phyloP scores from a whole-genome alignment of 2,329 filamentous ascomycete species.

The Rhinocladiella similis region DNA sequence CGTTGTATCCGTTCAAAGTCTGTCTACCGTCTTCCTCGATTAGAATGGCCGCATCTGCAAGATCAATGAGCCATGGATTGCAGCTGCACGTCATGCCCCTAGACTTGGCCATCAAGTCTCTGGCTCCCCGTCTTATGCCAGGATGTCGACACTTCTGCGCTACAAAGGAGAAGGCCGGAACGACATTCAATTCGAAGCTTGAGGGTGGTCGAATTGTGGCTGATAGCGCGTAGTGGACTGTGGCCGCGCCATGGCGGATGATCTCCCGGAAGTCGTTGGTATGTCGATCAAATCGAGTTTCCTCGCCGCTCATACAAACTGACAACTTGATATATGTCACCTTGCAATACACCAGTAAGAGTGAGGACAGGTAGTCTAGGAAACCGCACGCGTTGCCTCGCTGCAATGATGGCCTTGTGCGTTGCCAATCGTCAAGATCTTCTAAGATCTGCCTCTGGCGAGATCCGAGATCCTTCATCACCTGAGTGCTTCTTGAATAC shows the following conservation, averaged over 20 bases:
- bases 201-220: background rate
- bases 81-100: background rate
- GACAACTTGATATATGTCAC: background rate
- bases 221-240: background rate
- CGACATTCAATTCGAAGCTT: background rate
- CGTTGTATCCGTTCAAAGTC: background rate
- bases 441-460: background rate
- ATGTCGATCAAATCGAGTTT: background rate
- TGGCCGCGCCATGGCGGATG: background rate
- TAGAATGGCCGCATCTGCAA: background rate
- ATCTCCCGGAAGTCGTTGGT: background rate
- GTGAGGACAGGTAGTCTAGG: background rate
- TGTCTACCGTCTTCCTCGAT: background rate
- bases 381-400: no score
- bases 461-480: background rate
- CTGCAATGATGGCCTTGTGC: no score
- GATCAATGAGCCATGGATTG: background rate
- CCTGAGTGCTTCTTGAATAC: background rate
- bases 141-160: background rate
- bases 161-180: background rate
- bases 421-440: background rate
- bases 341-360: background rate
- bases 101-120: background rate
- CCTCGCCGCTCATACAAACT: background rate
- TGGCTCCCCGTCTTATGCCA: background rate